Evolutionary conservation across 805 yeast species (phyloP).

Genomic region (Spathaspora girioi): DNA sequence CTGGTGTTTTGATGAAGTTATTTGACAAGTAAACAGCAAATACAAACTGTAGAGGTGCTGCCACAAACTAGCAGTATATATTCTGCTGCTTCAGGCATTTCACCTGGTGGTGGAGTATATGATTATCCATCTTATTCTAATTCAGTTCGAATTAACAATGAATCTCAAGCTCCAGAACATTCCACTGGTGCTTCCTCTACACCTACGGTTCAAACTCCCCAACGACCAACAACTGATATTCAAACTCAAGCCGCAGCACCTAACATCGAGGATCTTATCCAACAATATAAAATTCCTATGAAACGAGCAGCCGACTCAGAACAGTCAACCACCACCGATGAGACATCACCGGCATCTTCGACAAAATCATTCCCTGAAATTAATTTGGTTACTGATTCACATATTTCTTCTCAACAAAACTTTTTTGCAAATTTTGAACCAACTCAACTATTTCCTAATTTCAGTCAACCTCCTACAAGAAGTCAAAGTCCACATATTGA

Average conservation of each 20-base stretch:
- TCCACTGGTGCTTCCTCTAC: background rate
- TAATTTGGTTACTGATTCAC: slow-evolving; percentile 48
- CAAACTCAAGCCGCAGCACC: slow-evolving; percentile 7
- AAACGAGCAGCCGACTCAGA: slow-evolving; percentile 5
- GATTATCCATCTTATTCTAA: slow-evolving; percentile 2
- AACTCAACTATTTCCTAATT: slow-evolving; percentile 49
- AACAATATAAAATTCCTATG: slow-evolving; percentile 22
- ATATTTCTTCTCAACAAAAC: slow-evolving; percentile 42
- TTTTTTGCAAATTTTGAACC: slow-evolving; percentile 55
- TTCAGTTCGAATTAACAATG: slow-evolving; percentile 6
- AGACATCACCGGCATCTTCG: slow-evolving; percentile 34
- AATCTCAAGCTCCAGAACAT: background rate
- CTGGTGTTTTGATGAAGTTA: slow-evolving; percentile 30
- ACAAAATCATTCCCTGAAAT: slow-evolving; percentile 47
- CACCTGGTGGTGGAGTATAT: slow-evolving; percentile 24
- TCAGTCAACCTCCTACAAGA: slow-evolving; percentile 34
- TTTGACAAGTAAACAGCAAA: slow-evolving; percentile 29
- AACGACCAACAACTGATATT: background rate
- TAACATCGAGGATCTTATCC: slow-evolving; percentile 31
- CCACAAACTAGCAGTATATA: slow-evolving; percentile 7
- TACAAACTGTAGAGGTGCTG: background rate
- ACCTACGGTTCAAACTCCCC: background rate
- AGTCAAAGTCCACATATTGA: slow-evolving; percentile 29
- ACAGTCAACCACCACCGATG: slow-evolving; percentile 10
- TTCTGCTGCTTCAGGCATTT: slow-evolving; percentile 19